Evolutionary conservation across 345 rosid species (phyloP).

Genomic region (Euphorbia pulcherrima): DNA sequence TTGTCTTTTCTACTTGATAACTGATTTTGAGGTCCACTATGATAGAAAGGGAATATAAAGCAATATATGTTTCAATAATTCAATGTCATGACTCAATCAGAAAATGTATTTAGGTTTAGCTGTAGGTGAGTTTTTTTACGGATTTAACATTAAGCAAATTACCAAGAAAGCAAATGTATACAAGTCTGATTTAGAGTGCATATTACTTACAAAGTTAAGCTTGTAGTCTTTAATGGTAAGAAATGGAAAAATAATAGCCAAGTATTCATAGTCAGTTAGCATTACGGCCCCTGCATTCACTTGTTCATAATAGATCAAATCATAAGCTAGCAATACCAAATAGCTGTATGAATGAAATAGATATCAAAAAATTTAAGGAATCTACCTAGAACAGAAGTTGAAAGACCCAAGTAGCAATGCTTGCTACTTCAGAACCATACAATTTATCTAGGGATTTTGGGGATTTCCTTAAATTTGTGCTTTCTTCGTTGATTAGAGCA

Average conservation of each 20-base stretch:
- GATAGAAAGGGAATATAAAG: too few relatives aligned
- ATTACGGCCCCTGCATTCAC: slow-evolving; percentile 56
- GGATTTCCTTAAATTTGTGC: slow-evolving; percentile 20
- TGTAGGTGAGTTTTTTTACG: neutral
- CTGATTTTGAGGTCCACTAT: too few relatives aligned
- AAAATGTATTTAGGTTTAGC: neutral
- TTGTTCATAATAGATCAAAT: slow-evolving; percentile 31
- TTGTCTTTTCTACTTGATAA: too few relatives aligned
- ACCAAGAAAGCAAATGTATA: slow-evolving; percentile 1
- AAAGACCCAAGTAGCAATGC: slow-evolving; percentile 39
- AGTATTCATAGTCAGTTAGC: slow-evolving; percentile 61
- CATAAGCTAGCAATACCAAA: neutral
- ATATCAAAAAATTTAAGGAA: too few relatives aligned
- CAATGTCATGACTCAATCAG: too few relatives aligned
- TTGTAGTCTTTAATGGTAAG: slow-evolving; percentile 46
- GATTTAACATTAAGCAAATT: neutral
- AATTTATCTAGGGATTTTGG: slow-evolving; percentile 14
- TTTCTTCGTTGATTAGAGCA: slow-evolving; percentile 34
- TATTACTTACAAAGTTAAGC: slow-evolving; percentile 48
- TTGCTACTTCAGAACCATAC: slow-evolving; percentile 20
- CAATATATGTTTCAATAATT: too few relatives aligned
- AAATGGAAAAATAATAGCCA: slow-evolving; percentile 62
- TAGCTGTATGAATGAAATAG: neutral
- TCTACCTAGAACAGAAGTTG: slow-evolving; percentile 61
- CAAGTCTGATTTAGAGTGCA: neutral